A percentile compares a stretch with the other conserved stretches of the same genome.
Evolutionary conservation across 176 grass and related monocot genomes (phyloP).

Genomic region (Ensete ventricosum): DNA sequence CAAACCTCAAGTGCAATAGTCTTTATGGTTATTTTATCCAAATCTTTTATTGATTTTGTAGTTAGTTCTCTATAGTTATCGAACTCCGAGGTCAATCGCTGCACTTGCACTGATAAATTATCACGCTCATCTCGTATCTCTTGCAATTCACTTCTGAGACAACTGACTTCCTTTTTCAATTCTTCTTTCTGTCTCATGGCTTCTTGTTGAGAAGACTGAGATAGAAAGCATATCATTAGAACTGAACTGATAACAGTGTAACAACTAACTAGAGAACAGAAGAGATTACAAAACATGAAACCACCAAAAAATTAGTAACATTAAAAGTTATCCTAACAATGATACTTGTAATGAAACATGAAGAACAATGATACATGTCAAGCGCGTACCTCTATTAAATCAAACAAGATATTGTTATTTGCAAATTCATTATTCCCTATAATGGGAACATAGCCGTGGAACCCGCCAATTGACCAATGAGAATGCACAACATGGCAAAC

Average conservation of each 20-base stretch:
- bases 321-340: too few relatives aligned
- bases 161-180: conserved; percentile 22
- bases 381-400: too few relatives aligned
- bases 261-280: neutral
- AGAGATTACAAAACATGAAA: neutral
- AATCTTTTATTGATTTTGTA: conserved; percentile 7
- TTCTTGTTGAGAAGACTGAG: conserved; percentile 22
- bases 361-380: too few relatives aligned
- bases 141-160: conserved; percentile 16
- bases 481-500: too few relatives aligned
- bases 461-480: too few relatives aligned
- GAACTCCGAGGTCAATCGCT: conserved; percentile 6
- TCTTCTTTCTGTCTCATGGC: conserved; percentile 19
- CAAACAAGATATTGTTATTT: too few relatives aligned
- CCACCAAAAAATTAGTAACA: too few relatives aligned
- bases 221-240: neutral
- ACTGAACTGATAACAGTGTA: neutral
- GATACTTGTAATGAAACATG: neutral
- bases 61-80: conserved; percentile 11
- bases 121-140: conserved; percentile 20
- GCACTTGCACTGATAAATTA: conserved; percentile 12
- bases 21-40: neutral
- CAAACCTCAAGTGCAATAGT: conserved; percentile 1
- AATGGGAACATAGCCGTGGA: too few relatives aligned
- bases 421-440: too few relatives aligned